Percentiles rank a stretch among this genome's conserved stretches.
Conservation (phyloP, 345 rosid genomes). For the Litchi chinensis region DNA sequence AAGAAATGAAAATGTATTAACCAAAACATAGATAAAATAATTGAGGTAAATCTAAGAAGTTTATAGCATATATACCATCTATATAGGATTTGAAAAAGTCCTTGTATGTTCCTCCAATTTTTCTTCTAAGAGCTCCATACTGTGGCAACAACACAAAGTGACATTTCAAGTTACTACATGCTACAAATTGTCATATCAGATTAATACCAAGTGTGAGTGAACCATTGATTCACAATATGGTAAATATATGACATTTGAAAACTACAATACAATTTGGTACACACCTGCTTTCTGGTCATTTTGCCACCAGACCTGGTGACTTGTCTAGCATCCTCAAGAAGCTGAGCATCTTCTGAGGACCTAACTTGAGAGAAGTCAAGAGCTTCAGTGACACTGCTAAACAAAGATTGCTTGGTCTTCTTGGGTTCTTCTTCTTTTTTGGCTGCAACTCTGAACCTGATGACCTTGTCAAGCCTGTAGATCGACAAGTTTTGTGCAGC, state of each 20-base stretch:
- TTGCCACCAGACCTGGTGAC: conserved; percentile 66
- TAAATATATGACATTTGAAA: too few relatives aligned
- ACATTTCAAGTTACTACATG: conserved; percentile 14
- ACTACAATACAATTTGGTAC: too few relatives aligned
- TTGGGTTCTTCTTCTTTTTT: conserved; percentile 40
- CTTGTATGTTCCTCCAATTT: conserved; percentile 92
- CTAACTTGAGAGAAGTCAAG: conserved; percentile 84
- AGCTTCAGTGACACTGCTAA: conserved; percentile 69
- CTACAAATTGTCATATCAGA: not conserved
- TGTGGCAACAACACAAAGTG: conserved; percentile 51
- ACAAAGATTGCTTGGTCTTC: conserved; percentile 62
- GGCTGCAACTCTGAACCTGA: conserved; percentile 34
- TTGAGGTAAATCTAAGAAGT: not conserved
- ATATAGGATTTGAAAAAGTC: conserved; percentile 91
- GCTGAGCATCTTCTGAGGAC: conserved; percentile 75
- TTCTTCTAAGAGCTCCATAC: conserved; percentile 94
- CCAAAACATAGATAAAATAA: not conserved
- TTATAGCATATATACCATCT: conserved; percentile 49
- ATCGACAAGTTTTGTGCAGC: conserved; percentile 26
- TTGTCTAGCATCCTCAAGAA: conserved; percentile 72
- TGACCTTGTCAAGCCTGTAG: conserved; percentile 17
- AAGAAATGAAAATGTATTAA: not conserved
- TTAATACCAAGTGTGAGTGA: too few relatives aligned
- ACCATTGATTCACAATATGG: too few relatives aligned
- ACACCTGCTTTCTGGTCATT: conserved; percentile 82